phyloP scores from a whole-genome alignment of 2,329 filamentous ascomycete genomes.

The Aspergillus puulaauensis region DNA sequence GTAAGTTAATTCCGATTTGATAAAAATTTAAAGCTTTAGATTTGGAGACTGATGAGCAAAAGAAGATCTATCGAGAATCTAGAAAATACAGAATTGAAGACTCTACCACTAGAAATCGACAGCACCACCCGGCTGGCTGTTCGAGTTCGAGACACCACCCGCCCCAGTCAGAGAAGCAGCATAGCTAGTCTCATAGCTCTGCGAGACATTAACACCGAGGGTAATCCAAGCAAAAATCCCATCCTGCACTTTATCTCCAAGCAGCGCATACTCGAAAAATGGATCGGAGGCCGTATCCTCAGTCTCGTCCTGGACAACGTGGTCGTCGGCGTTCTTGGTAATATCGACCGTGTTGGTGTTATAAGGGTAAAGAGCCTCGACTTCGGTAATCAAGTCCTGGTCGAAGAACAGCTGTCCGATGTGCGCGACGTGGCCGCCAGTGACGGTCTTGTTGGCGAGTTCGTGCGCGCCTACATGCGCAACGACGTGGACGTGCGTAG shows the following conservation, averaged over 20 bases:
- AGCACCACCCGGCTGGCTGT: no score
- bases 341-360: slow-evolving; percentile 19
- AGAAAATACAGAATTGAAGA: no score
- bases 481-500: slow-evolving; percentile 32
- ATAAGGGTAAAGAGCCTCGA: slow-evolving; percentile 47
- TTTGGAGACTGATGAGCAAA: no score
- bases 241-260: slow-evolving; percentile 14
- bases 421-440: slow-evolving; percentile 53
- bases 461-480: slow-evolving; percentile 31
- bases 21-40: no score
- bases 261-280: slow-evolving; percentile 14
- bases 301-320: slow-evolving; percentile 15
- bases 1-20: no score
- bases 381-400: slow-evolving; percentile 51
- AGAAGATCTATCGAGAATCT: no score
- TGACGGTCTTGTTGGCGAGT: slow-evolving; percentile 35
- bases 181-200: neutral
- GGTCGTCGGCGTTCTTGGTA: slow-evolving; percentile 15
- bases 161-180: no score
- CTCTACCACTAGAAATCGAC: no score
- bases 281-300: slow-evolving; percentile 15
- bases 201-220: slow-evolving; percentile 13
- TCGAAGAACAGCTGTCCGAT: slow-evolving; percentile 65
- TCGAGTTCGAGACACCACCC: no score
- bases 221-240: slow-evolving; percentile 17